Conservation (phyloP, 768 basidiomycete genomes). For the Boletus rufocinnamomeus region DNA sequence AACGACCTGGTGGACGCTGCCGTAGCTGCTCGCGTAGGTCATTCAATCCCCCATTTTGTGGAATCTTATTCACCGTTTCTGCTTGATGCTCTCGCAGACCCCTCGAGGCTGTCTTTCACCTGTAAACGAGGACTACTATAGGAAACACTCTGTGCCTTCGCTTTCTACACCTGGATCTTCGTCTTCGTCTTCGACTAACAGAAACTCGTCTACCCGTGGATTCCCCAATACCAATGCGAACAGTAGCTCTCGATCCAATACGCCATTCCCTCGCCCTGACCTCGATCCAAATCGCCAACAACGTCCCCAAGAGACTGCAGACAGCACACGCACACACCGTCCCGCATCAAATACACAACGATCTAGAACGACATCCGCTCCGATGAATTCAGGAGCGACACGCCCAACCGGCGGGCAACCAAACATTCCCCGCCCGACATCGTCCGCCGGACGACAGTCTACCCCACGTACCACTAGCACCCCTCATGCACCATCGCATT, state of each 20-base stretch:
- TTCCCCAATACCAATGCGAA: slow-evolving; percentile 7
- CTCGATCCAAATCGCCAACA: slow-evolving; percentile 49
- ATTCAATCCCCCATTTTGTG: background rate
- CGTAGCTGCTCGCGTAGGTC: slow-evolving; percentile 49
- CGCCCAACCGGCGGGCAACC: slow-evolving; percentile 5
- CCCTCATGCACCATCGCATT: slow-evolving; percentile 14
- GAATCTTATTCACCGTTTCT: background rate
- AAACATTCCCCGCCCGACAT: slow-evolving; percentile 18
- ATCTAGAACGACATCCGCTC: slow-evolving; percentile 27
- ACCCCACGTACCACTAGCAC: slow-evolving; percentile 11
- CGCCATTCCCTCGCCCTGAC: slow-evolving; percentile 63
- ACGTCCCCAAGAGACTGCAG: slow-evolving; percentile 20
- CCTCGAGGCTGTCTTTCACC: slow-evolving; percentile 61
- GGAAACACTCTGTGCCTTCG: slow-evolving; percentile 32
- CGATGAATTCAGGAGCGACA: slow-evolving; percentile 15
- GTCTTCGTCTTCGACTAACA: slow-evolving; percentile 19
- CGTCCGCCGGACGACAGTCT: slow-evolving; percentile 19
- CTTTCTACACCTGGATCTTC: slow-evolving; percentile 13
- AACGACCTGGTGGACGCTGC: slow-evolving; percentile 74
- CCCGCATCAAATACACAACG: slow-evolving; percentile 13
- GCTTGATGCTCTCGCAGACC: slow-evolving; percentile 38
- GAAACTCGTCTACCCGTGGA: slow-evolving; percentile 17
- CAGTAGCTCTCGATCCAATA: slow-evolving; percentile 28
- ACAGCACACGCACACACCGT: slow-evolving; percentile 22
- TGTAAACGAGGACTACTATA: slow-evolving; percentile 56